A percentile compares a stretch with the other conserved stretches of the same genome.
Conservation (phyloP, 148 eudicot species). For the Diospyros lotus region DNA sequence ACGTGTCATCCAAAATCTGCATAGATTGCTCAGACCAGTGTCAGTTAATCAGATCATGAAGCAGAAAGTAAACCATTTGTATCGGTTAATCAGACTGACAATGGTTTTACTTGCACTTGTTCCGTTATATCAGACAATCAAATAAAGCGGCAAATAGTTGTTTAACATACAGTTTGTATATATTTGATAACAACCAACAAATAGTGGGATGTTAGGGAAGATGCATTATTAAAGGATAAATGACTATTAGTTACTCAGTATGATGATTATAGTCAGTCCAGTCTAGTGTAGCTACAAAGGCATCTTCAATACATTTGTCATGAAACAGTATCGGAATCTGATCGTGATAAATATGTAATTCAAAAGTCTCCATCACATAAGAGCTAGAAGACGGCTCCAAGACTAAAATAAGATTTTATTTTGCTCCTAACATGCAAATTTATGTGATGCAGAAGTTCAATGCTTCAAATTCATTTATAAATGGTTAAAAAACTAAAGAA, state of each 20-base stretch:
- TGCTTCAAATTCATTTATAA: not conserved
- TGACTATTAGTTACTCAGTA: no score
- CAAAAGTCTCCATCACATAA: not conserved
- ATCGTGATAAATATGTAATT: not conserved
- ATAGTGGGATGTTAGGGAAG: no score
- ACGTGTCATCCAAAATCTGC: constrained; percentile 68
- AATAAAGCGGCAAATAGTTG: no score
- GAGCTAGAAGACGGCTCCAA: not conserved
- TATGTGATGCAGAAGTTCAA: no score
- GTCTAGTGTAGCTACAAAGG: no score
- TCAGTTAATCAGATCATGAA: not conserved
- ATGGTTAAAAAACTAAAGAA: not conserved
- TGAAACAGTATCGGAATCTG: not conserved
- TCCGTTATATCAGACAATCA: no score
- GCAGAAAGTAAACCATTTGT: no score
- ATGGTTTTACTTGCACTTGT: no score
- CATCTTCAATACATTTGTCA: not conserved
- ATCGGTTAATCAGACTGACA: not conserved
- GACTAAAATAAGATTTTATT: not conserved
- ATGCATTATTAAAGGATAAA: no score
- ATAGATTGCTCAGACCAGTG: not conserved
- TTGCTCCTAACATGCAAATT: not conserved
- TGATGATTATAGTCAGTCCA: no score
- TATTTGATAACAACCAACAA: no score
- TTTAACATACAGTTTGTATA: no score